Evolutionary conservation across 192 early-diverging fungal species (phyloP).

Genomic region (Mortierella claussenii): DNA sequence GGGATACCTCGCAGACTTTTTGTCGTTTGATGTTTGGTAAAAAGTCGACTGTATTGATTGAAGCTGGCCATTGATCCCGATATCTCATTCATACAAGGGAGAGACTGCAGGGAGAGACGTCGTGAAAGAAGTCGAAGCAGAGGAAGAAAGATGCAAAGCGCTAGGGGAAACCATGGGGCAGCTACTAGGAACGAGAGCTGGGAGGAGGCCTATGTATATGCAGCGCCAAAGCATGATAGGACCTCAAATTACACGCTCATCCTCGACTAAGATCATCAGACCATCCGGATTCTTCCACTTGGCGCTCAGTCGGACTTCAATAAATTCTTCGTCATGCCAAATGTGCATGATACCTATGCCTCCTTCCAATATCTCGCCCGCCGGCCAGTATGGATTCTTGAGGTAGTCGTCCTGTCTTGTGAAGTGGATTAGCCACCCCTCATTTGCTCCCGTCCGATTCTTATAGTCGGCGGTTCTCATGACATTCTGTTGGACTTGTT

Average conservation of each 20-base stretch:
- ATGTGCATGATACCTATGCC: constrained; percentile 4
- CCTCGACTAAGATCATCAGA: constrained; percentile 1
- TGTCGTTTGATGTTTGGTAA: too few species aligned
- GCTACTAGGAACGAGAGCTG: too few species aligned
- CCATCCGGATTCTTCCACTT: constrained; percentile 18
- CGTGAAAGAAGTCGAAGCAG: too few species aligned
- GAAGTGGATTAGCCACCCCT: constrained; percentile 33
- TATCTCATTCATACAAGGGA: too few species aligned
- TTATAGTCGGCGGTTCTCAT: constrained; percentile 16
- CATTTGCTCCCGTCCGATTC: constrained; percentile 10
- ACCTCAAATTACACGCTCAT: constrained; percentile 80
- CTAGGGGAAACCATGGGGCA: too few species aligned
- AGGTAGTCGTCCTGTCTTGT: constrained; percentile 32
- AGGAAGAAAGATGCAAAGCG: too few species aligned
- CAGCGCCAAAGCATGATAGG: too few species aligned
- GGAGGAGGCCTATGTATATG: too few species aligned
- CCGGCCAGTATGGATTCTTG: constrained; percentile 15
- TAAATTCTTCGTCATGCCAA: constrained; percentile 11
- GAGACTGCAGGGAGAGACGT: too few species aligned
- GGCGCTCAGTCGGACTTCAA: constrained; percentile 29
- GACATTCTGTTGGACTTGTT: constrained; percentile 17
- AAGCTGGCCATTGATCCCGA: too few species aligned
- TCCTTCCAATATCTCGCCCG: constrained; percentile 1
- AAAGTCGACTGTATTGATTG: too few species aligned
- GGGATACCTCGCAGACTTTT: too few species aligned